phyloP scores from a whole-genome alignment of 305 asterid genomes.

The Coffea humblotiana region DNA sequence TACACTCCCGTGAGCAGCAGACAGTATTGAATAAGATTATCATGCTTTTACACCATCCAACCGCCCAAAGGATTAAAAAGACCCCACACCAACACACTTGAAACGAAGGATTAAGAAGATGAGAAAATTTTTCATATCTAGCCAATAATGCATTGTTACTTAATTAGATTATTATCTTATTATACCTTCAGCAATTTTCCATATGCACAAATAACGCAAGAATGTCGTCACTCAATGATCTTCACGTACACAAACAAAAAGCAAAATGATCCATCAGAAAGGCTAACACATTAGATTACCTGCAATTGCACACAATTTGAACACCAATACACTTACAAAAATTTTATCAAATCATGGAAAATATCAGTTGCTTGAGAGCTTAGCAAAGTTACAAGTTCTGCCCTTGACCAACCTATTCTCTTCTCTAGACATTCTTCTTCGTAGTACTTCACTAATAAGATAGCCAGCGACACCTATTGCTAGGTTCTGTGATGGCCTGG shows the following conservation, averaged over 20 bases:
- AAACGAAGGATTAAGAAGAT: too few relatives aligned
- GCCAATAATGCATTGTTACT: too few relatives aligned
- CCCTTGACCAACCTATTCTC: background rate
- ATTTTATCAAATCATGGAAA: background rate
- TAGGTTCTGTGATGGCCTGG: background rate
- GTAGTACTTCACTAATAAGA: background rate
- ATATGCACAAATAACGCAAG: background rate
- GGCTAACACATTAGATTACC: background rate
- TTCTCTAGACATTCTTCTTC: background rate
- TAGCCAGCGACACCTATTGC: background rate
- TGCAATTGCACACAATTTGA: background rate
- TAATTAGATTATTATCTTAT: too few relatives aligned
- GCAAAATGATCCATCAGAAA: background rate
- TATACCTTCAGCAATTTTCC: too few relatives aligned
- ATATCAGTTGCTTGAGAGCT: background rate
- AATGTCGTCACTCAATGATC: background rate
- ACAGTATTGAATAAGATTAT: too few relatives aligned
- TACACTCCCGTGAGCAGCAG: too few relatives aligned
- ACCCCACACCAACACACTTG: too few relatives aligned
- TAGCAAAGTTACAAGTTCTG: background rate
- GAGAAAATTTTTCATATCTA: too few relatives aligned
- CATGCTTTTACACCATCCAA: too few relatives aligned
- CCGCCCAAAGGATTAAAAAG: too few relatives aligned
- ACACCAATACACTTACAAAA: background rate
- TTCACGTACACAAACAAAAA: background rate